A percentile compares a stretch with the other conserved stretches of the same genome.
phyloP scores from a whole-genome alignment of 2,329 filamentous ascomycete species.

The Sporothrix curviconia region DNA sequence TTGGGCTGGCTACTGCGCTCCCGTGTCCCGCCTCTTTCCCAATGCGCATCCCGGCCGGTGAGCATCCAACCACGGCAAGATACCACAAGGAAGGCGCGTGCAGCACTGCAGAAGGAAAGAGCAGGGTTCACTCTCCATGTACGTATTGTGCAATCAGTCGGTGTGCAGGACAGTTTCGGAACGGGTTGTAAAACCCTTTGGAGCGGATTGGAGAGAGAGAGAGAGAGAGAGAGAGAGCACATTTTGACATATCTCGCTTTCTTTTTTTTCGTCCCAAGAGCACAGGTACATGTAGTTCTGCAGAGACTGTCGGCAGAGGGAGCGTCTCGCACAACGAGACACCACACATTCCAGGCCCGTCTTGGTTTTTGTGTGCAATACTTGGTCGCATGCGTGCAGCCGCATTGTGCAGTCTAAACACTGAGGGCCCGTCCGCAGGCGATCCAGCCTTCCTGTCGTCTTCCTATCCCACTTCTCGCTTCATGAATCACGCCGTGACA shows the following conservation, averaged over 20 bases:
- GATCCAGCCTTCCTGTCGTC: neutral
- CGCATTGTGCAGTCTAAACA: neutral
- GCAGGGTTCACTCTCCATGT: neutral
- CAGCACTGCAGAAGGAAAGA: neutral
- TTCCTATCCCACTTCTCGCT: too few relatives aligned
- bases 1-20: neutral
- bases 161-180: neutral
- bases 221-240: neutral
- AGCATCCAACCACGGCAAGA: neutral
- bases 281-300: too few relatives aligned
- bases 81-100: neutral
- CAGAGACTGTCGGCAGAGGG: too few relatives aligned
- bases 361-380: too few relatives aligned
- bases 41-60: conserved; percentile 3
- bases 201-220: neutral
- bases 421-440: neutral
- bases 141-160: neutral
- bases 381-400: neutral
- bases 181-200: neutral
- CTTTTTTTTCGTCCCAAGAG: too few relatives aligned
- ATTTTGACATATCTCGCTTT: neutral
- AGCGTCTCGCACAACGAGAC: too few relatives aligned
- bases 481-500: neutral
- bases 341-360: too few relatives aligned
- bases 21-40: neutral